Evolutionary conservation across 202 grass and related monocot genomes (phyloP).

Genomic region (Dendrocalamus latiflorus): DNA sequence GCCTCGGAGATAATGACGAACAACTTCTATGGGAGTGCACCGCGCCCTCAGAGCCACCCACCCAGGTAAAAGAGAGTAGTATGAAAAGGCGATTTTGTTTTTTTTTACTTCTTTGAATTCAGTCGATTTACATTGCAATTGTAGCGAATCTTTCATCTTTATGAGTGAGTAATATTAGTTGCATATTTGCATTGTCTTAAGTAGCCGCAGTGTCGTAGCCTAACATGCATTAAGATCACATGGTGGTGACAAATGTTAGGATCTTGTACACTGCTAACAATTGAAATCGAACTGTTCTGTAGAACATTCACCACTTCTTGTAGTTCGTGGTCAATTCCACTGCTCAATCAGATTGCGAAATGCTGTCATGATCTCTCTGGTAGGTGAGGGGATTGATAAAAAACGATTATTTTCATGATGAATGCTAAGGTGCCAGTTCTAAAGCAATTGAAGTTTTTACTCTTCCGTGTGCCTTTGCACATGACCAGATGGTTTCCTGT

Average conservation of each 20-base stretch:
- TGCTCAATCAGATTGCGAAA: background rate
- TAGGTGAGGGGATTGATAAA: background rate
- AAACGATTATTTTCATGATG: background rate
- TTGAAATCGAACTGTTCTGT: background rate
- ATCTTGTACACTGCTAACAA: background rate
- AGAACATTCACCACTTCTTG: background rate
- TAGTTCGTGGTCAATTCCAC: background rate
- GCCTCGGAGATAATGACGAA: slow-evolving; percentile 31
- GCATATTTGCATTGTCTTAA: background rate
- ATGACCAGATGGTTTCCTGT: background rate
- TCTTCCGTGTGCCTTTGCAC: background rate
- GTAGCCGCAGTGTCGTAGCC: background rate
- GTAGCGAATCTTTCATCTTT: background rate
- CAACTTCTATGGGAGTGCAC: slow-evolving; percentile 50
- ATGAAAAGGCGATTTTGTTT: background rate
- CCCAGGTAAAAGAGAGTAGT: slow-evolving; percentile 45
- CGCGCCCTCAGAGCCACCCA: slow-evolving; percentile 33
- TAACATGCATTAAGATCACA: background rate
- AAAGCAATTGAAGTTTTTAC: background rate
- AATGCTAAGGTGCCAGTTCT: background rate
- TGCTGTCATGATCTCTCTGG: slow-evolving; percentile 10
- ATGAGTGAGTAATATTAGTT: background rate
- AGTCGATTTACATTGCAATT: background rate
- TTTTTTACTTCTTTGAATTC: background rate
- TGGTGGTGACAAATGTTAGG: background rate